Evolutionary conservation across 192 early-diverging fungal genomes (phyloP), one percentile per base, ranked within the genome.

Genomic region (Pecoramyces ruminantium): DNA sequence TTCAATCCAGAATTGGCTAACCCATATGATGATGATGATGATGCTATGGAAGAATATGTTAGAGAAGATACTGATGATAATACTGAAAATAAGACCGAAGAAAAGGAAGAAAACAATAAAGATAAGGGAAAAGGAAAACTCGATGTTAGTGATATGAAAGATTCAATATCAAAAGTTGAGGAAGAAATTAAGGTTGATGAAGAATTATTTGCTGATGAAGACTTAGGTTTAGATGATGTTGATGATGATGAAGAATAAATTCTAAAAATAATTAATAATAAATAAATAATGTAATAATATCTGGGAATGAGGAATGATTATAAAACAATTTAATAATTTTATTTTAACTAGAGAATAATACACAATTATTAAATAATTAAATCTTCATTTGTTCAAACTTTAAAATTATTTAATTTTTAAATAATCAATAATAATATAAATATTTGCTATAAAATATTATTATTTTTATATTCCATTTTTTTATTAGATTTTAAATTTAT

Each of bases 1-100:
- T 99, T 98, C 87, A 98, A 98, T 86, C 96, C 96, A 25, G 93
- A 95, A 29, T 89, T 91, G 86, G 94, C 93, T 67, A 86, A 87
- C 9, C 90, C 87, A 58, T 84, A 82, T 29, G 88, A 89, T 29
- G 94, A 92, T 28, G 95, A 94, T 77, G 84, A 86, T 29, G 94
- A 89, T 79, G 93, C 91, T 42, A 88, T 88, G 86, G 93, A 94
- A 79, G 89, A 88, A n/a, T 94, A 96, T 81, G 94, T 94, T 83
- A 67, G 51, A 67, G 51, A 67, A 67, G 51, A 67, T 86, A 93
- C 82, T 84, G 91, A n/a, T 88, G 89, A 79, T 96, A 94, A 80
- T 87, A 92, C 40, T 87, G 85, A 79, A 89, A 91, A 42, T 88
- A 93, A 79, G 88, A 90, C 79, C 3, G 42, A 51, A 51, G 15